Percentiles rank a stretch among this genome's conserved stretches.
These are phyloP conservation scores for Carex arenaria DNA, from an alignment of 202 grass and related monocot species.

Conservation along the genomic window DNA sequence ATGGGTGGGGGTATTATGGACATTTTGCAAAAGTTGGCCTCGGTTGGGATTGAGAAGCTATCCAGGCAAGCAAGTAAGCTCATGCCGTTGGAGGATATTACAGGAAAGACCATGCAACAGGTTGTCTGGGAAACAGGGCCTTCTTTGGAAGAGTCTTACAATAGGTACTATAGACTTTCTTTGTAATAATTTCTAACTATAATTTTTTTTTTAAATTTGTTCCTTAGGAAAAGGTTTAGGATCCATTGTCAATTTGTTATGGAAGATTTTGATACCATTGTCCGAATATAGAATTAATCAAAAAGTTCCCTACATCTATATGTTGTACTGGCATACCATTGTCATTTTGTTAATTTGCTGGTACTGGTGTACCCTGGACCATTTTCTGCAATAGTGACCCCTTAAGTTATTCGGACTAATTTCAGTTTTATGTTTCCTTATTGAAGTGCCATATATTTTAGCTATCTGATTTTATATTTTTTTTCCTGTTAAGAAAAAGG, in stretches of 20 bases:
- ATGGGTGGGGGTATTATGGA: slow-evolving; percentile 97
- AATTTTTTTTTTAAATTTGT: background rate
- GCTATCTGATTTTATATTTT: too few species aligned
- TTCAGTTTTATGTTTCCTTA: background rate
- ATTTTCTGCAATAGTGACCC: background rate
- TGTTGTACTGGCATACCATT: background rate
- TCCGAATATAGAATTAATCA: background rate
- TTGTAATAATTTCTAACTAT: slow-evolving; percentile 2
- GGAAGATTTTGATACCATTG: background rate
- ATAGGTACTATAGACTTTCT: slow-evolving; percentile 25
- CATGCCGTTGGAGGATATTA: slow-evolving; percentile 96
- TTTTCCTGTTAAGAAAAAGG: background rate
- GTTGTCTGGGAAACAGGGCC: slow-evolving; percentile 67
- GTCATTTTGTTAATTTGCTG: background rate
- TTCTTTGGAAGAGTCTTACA: slow-evolving; percentile 52
- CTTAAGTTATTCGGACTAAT: background rate
- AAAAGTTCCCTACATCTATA: background rate
- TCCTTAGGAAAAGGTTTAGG: background rate
- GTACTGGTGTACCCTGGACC: background rate
- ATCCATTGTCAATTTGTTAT: background rate
- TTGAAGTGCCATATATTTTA: background rate
- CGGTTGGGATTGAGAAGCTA: slow-evolving; percentile 89
- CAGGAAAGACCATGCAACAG: slow-evolving; percentile 79
- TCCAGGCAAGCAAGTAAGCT: slow-evolving; percentile 88
- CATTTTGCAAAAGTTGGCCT: slow-evolving; percentile 76